Conservation (phyloP, 225 moss, liverwort and hornwort species). For the Takakia lepidozioides region DNA sequence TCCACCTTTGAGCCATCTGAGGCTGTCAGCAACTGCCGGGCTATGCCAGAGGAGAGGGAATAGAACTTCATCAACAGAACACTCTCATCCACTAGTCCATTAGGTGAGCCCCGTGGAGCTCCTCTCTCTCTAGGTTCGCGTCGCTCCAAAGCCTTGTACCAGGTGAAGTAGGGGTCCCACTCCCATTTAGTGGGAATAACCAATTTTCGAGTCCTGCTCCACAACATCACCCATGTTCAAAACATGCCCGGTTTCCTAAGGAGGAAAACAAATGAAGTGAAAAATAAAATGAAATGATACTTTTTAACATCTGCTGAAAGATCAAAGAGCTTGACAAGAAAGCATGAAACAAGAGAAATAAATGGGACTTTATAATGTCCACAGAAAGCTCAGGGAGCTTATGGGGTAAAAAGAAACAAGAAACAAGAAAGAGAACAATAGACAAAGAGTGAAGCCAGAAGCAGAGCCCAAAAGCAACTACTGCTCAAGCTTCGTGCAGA, state of each 20-base stretch:
- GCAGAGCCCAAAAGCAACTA: too few species aligned
- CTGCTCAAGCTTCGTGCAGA: too few species aligned
- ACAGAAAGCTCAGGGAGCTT: too few species aligned
- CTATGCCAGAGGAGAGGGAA: slow-evolving; percentile 37
- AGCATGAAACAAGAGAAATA: background rate
- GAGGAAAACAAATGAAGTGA: too few species aligned
- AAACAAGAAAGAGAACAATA: too few species aligned
- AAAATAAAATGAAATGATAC: background rate
- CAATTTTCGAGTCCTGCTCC: slow-evolving; percentile 8
- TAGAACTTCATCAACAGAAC: slow-evolving; percentile 53
- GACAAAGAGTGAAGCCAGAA: background rate
- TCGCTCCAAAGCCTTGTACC: slow-evolving; percentile 15
- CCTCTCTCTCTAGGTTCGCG: background rate
- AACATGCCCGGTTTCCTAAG: too few species aligned
- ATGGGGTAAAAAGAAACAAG: too few species aligned
- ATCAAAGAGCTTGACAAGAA: background rate
- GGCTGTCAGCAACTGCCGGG: slow-evolving; percentile 36
- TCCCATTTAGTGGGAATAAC: slow-evolving; percentile 35
- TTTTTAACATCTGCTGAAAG: background rate
- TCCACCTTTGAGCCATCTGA: too few species aligned
- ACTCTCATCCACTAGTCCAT: slow-evolving; percentile 35
- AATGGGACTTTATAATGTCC: too few species aligned
- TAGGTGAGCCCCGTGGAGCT: background rate
- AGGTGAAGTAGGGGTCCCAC: slow-evolving; percentile 13
- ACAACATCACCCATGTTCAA: too few species aligned